Conservation (phyloP, 2,329 filamentous ascomycete species). For the Aureobasidium sp. region DNA sequence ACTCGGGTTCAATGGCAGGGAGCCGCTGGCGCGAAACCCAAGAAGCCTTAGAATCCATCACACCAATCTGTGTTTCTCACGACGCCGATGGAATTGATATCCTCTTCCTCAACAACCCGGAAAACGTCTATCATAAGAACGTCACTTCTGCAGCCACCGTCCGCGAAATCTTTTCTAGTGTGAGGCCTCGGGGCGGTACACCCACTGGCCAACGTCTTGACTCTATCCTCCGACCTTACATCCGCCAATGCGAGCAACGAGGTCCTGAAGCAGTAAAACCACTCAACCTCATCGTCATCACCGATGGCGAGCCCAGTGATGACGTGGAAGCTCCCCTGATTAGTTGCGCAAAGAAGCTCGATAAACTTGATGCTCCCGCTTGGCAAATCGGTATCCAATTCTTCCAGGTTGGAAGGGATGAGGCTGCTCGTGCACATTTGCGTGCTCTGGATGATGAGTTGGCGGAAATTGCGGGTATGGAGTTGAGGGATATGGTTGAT, state of each 20-base stretch:
- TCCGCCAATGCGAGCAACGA: conserved; percentile 57
- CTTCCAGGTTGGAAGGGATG: conserved; percentile 89
- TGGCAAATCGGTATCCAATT: conserved; percentile 96
- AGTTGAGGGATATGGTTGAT: conserved; percentile 89
- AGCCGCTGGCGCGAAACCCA: conserved; percentile 80
- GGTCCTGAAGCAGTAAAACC: conserved; percentile 67
- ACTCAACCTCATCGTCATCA: conserved; percentile 93
- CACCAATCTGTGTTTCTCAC: conserved; percentile 82
- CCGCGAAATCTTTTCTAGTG: conserved; percentile 72
- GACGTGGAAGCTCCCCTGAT: conserved; percentile 79
- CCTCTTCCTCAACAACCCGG: conserved; percentile 84
- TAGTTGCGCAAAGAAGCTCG: conserved; percentile 72
- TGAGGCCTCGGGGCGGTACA: conserved; percentile 73
- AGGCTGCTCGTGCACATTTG: conserved; percentile 69
- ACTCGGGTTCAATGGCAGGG: conserved; percentile 88
- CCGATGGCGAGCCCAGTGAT: conserved; percentile 85
- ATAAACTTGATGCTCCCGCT: conserved; percentile 72
- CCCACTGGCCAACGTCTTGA: conserved; percentile 79
- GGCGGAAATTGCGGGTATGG: conserved; percentile 54
- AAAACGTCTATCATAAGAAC: conserved; percentile 68
- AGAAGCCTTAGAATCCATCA: conserved; percentile 75
- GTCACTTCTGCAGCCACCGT: conserved; percentile 67
- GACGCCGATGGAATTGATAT: conserved; percentile 91
- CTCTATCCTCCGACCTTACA: conserved; percentile 77
- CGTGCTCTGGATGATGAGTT: conserved; percentile 80